These are phyloP conservation scores for Blastobotrys indianensis DNA, from an alignment of 1,139 yeast species.

Conservation along the genomic window DNA sequence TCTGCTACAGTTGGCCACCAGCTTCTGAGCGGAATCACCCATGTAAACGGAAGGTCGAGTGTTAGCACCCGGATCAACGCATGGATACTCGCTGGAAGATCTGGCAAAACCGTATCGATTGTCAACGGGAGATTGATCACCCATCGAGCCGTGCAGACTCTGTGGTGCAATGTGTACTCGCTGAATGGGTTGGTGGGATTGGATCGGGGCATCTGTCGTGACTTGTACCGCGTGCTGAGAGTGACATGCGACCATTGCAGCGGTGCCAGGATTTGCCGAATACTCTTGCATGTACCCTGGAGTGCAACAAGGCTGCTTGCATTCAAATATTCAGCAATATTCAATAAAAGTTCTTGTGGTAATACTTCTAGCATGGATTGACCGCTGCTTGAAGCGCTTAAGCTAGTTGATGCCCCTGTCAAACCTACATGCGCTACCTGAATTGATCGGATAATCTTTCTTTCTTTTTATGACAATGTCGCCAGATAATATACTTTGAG, in stretches of 20 bases:
- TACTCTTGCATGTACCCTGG: background rate
- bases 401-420: too few relatives aligned
- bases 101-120: background rate
- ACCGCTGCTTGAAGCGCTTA: too few relatives aligned
- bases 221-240: slow-evolving; percentile 1
- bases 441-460: too few relatives aligned
- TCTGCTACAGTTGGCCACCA: slow-evolving; percentile 3
- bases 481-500: too few relatives aligned
- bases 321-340: background rate
- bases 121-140: background rate
- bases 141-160: background rate
- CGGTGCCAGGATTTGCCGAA: background rate
- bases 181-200: background rate
- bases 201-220: background rate
- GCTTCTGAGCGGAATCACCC: slow-evolving; percentile 1
- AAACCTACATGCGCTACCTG: too few relatives aligned
- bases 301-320: background rate
- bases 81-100: background rate
- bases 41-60: background rate
- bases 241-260: slow-evolving; percentile 3
- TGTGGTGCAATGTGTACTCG: background rate
- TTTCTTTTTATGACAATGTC: too few relatives aligned
- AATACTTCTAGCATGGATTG: background rate
- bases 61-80: background rate
- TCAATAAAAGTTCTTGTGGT: background rate